These are phyloP conservation scores for Centaurea solstitialis DNA, from an alignment of 129 eudicot species.

Conservation along the genomic window DNA sequence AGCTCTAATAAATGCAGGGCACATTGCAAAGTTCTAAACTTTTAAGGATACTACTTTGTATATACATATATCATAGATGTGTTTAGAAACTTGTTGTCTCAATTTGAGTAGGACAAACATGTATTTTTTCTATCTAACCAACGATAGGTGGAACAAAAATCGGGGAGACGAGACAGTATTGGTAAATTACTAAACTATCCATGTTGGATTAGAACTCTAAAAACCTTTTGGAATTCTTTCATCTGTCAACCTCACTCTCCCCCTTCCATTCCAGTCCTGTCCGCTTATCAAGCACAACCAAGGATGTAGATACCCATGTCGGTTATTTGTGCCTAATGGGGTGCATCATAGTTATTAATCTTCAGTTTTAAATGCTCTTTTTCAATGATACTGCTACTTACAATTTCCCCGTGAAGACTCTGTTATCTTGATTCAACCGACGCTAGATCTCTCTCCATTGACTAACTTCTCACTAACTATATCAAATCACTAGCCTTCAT, in stretches of 20 bases:
- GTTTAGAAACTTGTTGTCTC: not conserved
- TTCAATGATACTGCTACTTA: not conserved
- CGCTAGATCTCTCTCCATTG: not conserved
- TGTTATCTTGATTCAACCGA: not conserved
- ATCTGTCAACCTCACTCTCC: not conserved
- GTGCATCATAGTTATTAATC: not conserved
- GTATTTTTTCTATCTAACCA: not conserved
- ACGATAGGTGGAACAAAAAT: not conserved
- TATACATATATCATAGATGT: not conserved
- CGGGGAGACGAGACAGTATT: not conserved
- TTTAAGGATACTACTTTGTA: constrained; percentile 5
- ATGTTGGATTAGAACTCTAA: not conserved
- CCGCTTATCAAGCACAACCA: not conserved
- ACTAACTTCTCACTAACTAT: not conserved
- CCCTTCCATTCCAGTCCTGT: not conserved
- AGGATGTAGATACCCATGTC: not conserved
- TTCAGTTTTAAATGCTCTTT: not conserved
- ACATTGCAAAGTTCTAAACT: constrained; percentile 6
- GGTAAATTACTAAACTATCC: not conserved
- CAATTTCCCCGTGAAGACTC: too few relatives aligned
- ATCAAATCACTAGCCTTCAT: not conserved
- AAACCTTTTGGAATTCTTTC: not conserved
- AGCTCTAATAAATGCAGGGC: not conserved
- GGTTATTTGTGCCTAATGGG: not conserved
- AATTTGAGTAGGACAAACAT: not conserved